A percentile compares a stretch with the other conserved stretches of the same genome.
Evolutionary conservation across 164 flowering plant species (phyloP).

Genomic region (Taxillus chinensis): DNA sequence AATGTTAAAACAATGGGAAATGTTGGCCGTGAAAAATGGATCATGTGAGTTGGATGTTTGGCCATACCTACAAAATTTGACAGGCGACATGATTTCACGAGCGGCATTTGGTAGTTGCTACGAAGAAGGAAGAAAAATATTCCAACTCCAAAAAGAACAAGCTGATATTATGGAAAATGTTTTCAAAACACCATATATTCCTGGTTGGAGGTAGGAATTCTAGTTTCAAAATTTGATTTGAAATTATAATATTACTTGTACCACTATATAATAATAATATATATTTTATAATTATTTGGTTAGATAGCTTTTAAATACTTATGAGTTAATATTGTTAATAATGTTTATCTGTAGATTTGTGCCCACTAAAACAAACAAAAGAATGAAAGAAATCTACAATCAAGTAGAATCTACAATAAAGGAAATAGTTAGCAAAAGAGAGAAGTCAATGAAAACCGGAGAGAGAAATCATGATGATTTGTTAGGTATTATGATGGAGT

Average conservation of each 20-base stretch:
- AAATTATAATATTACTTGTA: neutral
- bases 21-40: neutral
- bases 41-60: slow-evolving; percentile 14
- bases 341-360: slow-evolving; percentile 12
- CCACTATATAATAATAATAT: neutral
- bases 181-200: slow-evolving; percentile 13
- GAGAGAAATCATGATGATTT: neutral
- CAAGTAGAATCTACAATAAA: slow-evolving; percentile 10
- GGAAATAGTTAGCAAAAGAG: slow-evolving; percentile 13
- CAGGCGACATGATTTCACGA: slow-evolving; percentile 14
- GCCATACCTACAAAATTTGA: slow-evolving; percentile 11
- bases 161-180: slow-evolving; percentile 7
- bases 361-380: slow-evolving; percentile 23
- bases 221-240: neutral
- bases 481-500: neutral
- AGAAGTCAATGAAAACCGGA: slow-evolving; percentile 17
- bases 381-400: slow-evolving; percentile 15
- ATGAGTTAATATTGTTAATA: no score
- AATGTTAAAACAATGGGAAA: slow-evolving; percentile 9
- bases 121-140: slow-evolving; percentile 14
- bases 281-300: no score
- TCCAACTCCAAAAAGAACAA: slow-evolving; percentile 20
- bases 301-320: neutral
- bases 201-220: slow-evolving; percentile 25
- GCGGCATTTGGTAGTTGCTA: slow-evolving; percentile 16